Base-by-base conservation (phyloP, 2,329 filamentous ascomycete species). In the Aspergillus fijiensis region DNA sequence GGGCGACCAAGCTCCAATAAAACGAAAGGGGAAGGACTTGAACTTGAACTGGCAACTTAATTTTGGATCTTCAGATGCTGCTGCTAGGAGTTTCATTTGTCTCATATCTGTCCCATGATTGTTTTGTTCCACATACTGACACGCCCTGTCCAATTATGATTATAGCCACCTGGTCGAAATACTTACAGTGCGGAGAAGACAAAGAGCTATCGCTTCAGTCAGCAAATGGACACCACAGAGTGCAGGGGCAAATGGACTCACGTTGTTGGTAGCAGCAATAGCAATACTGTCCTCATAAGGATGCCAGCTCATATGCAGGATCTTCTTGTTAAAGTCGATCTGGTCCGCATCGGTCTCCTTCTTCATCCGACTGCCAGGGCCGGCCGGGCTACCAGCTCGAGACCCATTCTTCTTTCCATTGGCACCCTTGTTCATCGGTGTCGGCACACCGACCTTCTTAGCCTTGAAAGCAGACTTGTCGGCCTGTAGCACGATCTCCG, bases 261-360 rank as follows among this genome's bases (percentile, higher is more conserved):
- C 95, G 80, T 99, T 99, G 84, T 99, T 99, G 66, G 95, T 99
- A 62, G 95, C 95, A 69, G 95, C 95, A 82, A 99, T 99, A 60
- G 95, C 95, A 80, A 99, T 99, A 81, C 94, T 98, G 81, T 99
- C 94, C 80, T 99, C 95, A 72, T 96, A 97, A 52, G 95, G 95
- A 87, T 99, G 95, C 95, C 95, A 99, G 81, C 94, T 98, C 95
- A 99, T 99, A 78, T 99, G 95, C 74, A 99, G 77, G 71, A 99
- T 99, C 86, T 99, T 99, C 86, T 98, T 99, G 85, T 98, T 98
- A 80, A 98, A 99, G 79, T 99, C 95, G 78, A 98, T 98, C 81
- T 98, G 94, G 77, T 99, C 94, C 60, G 95, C 95, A 78, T 99
- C 95, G 56, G 95, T 99, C 82, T 99, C 95, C 81, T 97, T 98